Conservation (phyloP, 2,329 filamentous ascomycete genomes). For the Aspergillus novofumigatus region DNA sequence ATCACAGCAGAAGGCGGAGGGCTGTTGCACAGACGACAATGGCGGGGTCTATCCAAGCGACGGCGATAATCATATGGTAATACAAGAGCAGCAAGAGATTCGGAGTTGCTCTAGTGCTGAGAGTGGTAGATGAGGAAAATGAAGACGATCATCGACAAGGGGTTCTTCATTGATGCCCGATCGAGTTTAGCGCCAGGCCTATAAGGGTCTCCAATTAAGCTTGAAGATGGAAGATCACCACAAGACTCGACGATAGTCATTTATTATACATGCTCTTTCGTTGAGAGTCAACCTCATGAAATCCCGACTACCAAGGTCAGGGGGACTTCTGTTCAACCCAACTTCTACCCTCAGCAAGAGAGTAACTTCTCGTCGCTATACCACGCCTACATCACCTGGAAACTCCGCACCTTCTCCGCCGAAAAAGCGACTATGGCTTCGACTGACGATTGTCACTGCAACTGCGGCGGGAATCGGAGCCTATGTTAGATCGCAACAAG, state of each 20-base stretch:
- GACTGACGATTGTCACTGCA: constrained; percentile 30
- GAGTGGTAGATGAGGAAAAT: constrained; percentile 1
- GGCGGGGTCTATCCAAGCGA: neutral
- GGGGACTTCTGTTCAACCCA: constrained; percentile 15
- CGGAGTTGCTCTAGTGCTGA: neutral
- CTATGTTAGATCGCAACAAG: constrained; percentile 30
- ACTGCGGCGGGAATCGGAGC: constrained; percentile 35
- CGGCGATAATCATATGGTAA: neutral
- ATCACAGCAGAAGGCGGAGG: neutral
- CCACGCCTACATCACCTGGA: constrained; percentile 10
- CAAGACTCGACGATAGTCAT: neutral
- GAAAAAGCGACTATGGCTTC: constrained; percentile 30
- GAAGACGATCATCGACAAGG: constrained; percentile 7
- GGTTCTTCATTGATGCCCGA: neutral
- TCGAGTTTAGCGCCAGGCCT: neutral
- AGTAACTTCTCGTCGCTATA: constrained; percentile 8
- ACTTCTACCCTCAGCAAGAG: constrained; percentile 10
- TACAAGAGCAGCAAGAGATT: neutral
- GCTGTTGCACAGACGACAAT: neutral
- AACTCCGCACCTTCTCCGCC: constrained; percentile 15
- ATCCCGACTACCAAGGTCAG: constrained; percentile 10
- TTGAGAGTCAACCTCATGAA: constrained; percentile 14
- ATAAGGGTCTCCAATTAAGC: neutral
- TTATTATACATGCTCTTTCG: neutral
- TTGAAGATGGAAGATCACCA: neutral